Percentiles rank a stretch among this genome's conserved stretches.
These are phyloP conservation scores for Colletotrichum eleusines DNA, from an alignment of 2,329 filamentous ascomycete genomes.

Conservation along the genomic window DNA sequence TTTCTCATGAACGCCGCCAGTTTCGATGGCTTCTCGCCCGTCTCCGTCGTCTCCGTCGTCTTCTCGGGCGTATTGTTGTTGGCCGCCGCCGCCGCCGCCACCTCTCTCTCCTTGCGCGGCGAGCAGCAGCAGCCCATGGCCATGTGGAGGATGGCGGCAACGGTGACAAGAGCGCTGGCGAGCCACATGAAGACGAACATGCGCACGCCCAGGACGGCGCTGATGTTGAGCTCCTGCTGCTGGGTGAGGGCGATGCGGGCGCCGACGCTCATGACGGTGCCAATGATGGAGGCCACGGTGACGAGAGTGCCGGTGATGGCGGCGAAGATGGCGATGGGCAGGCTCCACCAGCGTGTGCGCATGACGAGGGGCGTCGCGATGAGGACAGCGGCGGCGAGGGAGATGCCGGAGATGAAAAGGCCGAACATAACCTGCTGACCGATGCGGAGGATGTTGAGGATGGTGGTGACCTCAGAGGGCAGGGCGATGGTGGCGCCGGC, in stretches of 20 bases:
- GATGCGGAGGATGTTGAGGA: constrained; percentile 79
- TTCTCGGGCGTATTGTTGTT: constrained; percentile 29
- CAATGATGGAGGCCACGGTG: constrained; percentile 78
- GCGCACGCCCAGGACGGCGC: constrained; percentile 73
- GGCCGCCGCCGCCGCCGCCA: constrained; percentile 9
- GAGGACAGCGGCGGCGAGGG: constrained; percentile 79
- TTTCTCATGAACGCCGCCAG: constrained; percentile 40
- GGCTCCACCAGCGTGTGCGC: constrained; percentile 68
- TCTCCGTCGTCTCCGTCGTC: constrained; percentile 25
- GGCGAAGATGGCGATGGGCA: constrained; percentile 76
- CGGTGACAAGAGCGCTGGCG: constrained; percentile 72
- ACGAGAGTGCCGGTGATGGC: constrained; percentile 76
- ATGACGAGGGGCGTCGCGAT: constrained; percentile 71
- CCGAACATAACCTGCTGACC: constrained; percentile 90
- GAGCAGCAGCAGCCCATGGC: constrained; percentile 82
- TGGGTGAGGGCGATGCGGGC: constrained; percentile 81
- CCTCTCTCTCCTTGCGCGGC: constrained; percentile 26
- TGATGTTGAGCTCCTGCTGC: constrained; percentile 81
- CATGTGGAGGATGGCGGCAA: constrained; percentile 80
- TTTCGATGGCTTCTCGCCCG: constrained; percentile 35
- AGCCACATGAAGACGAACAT: constrained; percentile 96
- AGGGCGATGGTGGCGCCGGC: constrained; percentile 86
- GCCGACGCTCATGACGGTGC: constrained; percentile 85
- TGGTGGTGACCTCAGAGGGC: constrained; percentile 77
- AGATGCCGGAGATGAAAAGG: constrained; percentile 80